Base-by-base conservation (phyloP, 2,329 filamentous ascomycete genomes). In the Tolypocladium guangdongense region DNA sequence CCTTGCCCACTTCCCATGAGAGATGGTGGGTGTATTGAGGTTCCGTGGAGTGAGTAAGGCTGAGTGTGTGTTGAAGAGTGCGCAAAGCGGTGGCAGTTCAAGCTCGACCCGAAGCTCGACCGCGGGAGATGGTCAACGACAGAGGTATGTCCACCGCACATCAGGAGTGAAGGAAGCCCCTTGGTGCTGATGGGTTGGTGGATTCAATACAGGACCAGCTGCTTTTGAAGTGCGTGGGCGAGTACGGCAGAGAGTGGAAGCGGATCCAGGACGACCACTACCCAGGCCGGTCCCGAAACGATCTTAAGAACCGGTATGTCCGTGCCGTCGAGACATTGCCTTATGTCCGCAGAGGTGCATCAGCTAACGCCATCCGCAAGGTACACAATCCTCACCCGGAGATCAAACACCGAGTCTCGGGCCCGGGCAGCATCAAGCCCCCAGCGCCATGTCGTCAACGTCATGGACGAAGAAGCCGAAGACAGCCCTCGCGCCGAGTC, bases 41-140 rank as follows among this genome's bases (percentile, higher is more conserved):
- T 27, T 27, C 27, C 3, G 6, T 27, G 30, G 30, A 30, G 30
- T 30, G 4, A 30, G 30, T 8, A 35, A 35, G 33, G 12, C 33
- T 35, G 33, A 35, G 12, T 2, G 5, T 45, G 27, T 11, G 10
- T 14, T n/a, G 18, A 50, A 74, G 71, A 75, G 61, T 74, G 72
- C 56, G 70, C 72, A n/a, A 74, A 75, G 56, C 63, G 72, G 45
- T 75, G 72, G 72, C 70, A 72, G 46, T 70, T 72, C 32, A 70
- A 66, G 10, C 66, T 74, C 2, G 69, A 73, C 55, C 72, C 72
- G 4, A 63, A 66, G 22, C 60, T 75, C 50, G 64, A 60, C 61
- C 65, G 52, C 55, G 58, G 57, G 30, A 50, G 50, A 41, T 62
- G 60, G 60, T 58, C 58, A 7, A 16, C 41, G 22, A 56, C 57